Evolutionary conservation across 2,329 filamentous ascomycete species (phyloP), one percentile per base, ranked within the genome.

Genomic region (Claviceps digitariae): DNA sequence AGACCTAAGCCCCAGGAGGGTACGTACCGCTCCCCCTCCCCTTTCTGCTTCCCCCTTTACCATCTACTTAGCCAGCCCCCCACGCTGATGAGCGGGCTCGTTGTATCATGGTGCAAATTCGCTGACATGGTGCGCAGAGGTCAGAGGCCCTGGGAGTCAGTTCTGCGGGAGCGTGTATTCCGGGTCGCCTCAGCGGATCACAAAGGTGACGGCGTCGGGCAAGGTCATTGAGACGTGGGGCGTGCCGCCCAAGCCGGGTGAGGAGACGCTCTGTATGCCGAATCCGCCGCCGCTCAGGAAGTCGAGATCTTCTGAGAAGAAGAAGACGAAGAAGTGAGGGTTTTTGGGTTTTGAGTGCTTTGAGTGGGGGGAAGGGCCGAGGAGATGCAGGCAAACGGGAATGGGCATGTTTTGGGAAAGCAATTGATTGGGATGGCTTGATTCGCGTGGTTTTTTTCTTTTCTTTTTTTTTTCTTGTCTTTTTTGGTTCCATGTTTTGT

Each of bases 121-220:
- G 21, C 6, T 21, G 21, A 15, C 41, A 23, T 21, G 20, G 3
- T 5, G 9, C 27, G 4, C 13, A n/a, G 36, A 8, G 8, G 53
- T 49, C 34, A 13, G 23, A 2, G 55, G 52, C 15, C 55, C 55
- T 1, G 55, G 55, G 6, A 56, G 55, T 12, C 52, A 56, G 15
- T 56, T 50, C 48, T 54, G 50, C 41, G 55, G 55, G n/a, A 51
- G 48, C 48, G 48, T 55, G 20, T 56, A 52, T n/a, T 54, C 50
- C 53, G 55, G 55, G 27, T 56, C 55, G 1, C 55, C 55, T 13
- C 52, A 56, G 40, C 55, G 48, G 10, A 20, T 56, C 53, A 50
- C 47, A 8, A 29, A 4, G 5, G 17, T 52, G 6, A 51, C 50
- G 1, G 12, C 52, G 13, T n/a, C 46, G 6, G 55, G 55, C 4